Percentiles rank a stretch among this genome's conserved stretches.
phyloP scores from a whole-genome alignment of 192 early-diverging fungal genomes.

The Ramicandelaber brevisporus region DNA sequence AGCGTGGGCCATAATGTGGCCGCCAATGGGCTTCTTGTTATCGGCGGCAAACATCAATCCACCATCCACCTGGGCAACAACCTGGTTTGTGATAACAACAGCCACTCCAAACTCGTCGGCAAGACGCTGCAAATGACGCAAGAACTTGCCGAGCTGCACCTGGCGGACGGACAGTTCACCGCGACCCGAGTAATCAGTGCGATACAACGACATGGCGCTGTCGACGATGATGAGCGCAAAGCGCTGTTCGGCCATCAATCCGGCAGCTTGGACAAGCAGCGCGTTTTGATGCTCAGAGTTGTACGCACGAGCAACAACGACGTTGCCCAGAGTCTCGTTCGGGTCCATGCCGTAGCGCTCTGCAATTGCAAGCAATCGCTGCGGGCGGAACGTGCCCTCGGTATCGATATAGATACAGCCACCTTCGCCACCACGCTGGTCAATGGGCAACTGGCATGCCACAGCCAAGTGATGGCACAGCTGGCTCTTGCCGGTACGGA shows the following conservation, averaged over 20 bases:
- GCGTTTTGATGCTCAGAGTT: constrained; percentile 88
- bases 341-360: constrained; percentile 61
- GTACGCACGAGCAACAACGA: constrained; percentile 81
- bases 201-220: constrained; percentile 73
- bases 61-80: constrained; percentile 85
- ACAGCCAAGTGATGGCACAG: constrained; percentile 89
- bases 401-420: constrained; percentile 93
- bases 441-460: constrained; percentile 75
- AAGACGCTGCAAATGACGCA: constrained; percentile 57
- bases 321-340: constrained; percentile 77
- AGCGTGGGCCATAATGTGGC: constrained; percentile 95
- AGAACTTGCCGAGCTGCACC: constrained; percentile 77
- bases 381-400: constrained; percentile 89
- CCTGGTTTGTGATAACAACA: constrained; percentile 94
- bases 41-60: constrained; percentile 70
- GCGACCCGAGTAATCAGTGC: constrained; percentile 90
- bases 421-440: constrained; percentile 80
- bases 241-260: constrained; percentile 71
- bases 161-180: constrained; percentile 88
- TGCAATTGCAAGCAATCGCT: constrained; percentile 58
- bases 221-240: constrained; percentile 78
- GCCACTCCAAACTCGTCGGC: constrained; percentile 97
- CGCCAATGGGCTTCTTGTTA: constrained; percentile 90
- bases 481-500: constrained; percentile 93
- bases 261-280: constrained; percentile 58